Conservation (phyloP, 305 asterid genomes). For the Caryopteris hybrid region DNA sequence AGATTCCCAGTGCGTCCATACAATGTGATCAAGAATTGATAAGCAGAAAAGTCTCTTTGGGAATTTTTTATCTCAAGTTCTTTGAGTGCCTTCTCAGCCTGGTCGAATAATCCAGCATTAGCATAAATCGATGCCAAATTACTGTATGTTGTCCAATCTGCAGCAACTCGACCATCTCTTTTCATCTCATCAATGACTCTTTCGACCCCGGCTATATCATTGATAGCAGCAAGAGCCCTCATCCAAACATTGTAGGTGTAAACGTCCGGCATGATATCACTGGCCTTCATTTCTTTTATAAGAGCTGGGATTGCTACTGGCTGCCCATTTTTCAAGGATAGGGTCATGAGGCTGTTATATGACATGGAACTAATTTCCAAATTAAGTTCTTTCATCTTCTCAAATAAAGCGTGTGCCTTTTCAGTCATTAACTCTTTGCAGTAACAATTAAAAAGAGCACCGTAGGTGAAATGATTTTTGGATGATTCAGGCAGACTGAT, state of each 20-base stretch:
- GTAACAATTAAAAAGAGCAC: constrained; percentile 84
- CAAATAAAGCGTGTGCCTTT: constrained; percentile 63
- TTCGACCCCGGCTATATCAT: constrained; percentile 79
- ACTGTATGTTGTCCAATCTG: constrained; percentile 92
- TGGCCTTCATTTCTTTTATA: constrained; percentile 83
- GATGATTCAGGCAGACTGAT: constrained; percentile 65
- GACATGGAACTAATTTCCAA: constrained; percentile 70
- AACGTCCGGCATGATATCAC: constrained; percentile 59
- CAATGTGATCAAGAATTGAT: constrained; percentile 75
- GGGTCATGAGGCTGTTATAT: constrained; percentile 85
- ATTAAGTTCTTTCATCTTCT: constrained; percentile 84
- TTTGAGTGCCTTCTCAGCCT: constrained; percentile 79
- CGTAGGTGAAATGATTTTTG: constrained; percentile 68
- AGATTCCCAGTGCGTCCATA: constrained; percentile 80
- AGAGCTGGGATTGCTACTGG: constrained; percentile 57
- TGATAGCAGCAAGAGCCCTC: constrained; percentile 83
- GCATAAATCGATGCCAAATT: constrained; percentile 86
- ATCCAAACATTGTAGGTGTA: constrained; percentile 91
- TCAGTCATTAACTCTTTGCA: constrained; percentile 74
- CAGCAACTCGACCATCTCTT: constrained; percentile 81
- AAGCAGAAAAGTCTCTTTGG: constrained; percentile 46
- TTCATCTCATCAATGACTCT: constrained; percentile 92
- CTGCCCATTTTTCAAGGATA: constrained; percentile 51
- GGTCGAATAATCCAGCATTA: constrained; percentile 61
- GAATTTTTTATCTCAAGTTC: constrained; percentile 76